Evolutionary conservation across 129 eudicot species (phyloP), one percentile per base, ranked within the genome.

Genomic region (Solidago caesia): DNA sequence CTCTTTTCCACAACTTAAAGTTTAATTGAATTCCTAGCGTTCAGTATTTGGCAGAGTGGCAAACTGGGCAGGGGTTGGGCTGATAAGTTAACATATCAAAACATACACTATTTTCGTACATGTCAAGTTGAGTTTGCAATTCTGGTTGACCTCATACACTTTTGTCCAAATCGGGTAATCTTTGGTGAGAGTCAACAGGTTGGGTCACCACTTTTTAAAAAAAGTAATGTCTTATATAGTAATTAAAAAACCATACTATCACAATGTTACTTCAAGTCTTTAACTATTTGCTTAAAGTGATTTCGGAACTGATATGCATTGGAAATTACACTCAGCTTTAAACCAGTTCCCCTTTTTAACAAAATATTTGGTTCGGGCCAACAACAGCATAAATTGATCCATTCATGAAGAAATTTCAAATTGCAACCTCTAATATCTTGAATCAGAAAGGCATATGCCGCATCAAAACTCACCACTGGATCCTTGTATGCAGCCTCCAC

Each of bases 401-500:
- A 33, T 33, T 33, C 39, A 33, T 33, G 39, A 21, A 21, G 21
- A 21, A 21, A 51, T 56, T 6, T 26, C 33, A 56, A 15, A 56
- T 56, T 56, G 27, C 21, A 21, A 57, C 29, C 6, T 15, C 5
- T 9, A 11, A 63, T 48, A 45, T 68, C n/a, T 47, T n/a, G 14
- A 64, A 51, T 71, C 45, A 42, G 9, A 69, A 72, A 55, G 72
- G 73, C 47, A 27, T 11, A 48, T 26, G 70, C 15, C 45, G 44
- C 66, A 60, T 12, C 33, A 48, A 16, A 56, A 83, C 96, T 94
- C 74, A 94, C 99, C 62, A 64, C 91, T 71, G 99, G 99, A 78
- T 94, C 99, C 87, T 87, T 94, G 87, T 94, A 94, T 44, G 93
- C 65, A 68, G 99, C 96, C 79, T 94, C 99, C 59, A 94, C 77